A percentile compares a stretch with the other conserved stretches of the same genome.
These are phyloP conservation scores for Mycena chlorophos DNA, from an alignment of 768 basidiomycete species.

Conservation along the genomic window DNA sequence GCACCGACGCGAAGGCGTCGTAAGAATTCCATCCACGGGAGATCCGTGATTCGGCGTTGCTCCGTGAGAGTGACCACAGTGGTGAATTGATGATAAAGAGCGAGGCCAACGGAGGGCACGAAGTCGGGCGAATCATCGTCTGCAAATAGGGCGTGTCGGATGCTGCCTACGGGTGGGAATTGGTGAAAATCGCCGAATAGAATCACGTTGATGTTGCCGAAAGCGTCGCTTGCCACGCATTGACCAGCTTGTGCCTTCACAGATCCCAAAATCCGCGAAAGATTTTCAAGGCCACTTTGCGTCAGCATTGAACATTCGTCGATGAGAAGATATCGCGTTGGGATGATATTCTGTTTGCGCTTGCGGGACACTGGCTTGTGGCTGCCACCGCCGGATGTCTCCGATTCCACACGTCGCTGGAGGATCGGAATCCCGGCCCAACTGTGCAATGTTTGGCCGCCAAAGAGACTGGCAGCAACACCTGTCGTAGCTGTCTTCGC, in stretches of 20 bases:
- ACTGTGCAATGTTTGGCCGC: conserved; percentile 36
- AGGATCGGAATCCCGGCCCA: conserved; percentile 28
- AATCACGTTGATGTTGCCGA: conserved; percentile 42
- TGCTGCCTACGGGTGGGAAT: conserved; percentile 41
- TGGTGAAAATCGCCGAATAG: conserved; percentile 46
- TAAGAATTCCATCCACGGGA: conserved; percentile 33
- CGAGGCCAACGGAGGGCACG: conserved; percentile 20
- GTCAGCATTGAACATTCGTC: conserved; percentile 45
- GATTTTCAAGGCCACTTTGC: conserved; percentile 21
- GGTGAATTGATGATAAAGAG: conserved; percentile 30
- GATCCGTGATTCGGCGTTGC: conserved; percentile 36
- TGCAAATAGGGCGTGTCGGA: conserved; percentile 25
- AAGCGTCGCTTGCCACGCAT: conserved; percentile 19
- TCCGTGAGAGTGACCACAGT: conserved; percentile 38
- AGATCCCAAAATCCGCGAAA: conserved; percentile 23
- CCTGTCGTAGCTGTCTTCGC: conserved; percentile 41
- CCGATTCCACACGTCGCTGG: background rate
- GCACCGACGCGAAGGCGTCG: conserved; percentile 27
- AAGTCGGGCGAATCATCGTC: background rate
- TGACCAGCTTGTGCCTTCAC: conserved; percentile 5
- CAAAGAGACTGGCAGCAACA: conserved; percentile 40
- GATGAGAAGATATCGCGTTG: conserved; percentile 31
- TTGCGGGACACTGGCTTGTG: background rate
- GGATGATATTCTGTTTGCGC: conserved; percentile 20
- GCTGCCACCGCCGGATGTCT: background rate